phyloP scores from a whole-genome alignment of 495 filamentous ascomycete species.

The Pseudoneurospora amorphoporcata region DNA sequence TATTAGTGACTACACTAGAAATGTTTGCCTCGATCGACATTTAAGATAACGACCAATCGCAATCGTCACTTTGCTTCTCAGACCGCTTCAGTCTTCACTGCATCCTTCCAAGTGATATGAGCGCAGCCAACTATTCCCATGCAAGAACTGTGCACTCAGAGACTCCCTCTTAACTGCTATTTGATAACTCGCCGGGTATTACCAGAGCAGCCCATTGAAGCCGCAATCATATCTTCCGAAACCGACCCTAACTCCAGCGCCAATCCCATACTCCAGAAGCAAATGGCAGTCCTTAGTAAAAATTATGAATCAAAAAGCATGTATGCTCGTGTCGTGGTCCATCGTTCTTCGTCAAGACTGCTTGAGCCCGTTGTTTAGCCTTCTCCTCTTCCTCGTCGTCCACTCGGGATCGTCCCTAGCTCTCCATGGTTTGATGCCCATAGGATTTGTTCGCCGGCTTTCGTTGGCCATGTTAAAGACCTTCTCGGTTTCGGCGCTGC shows the following conservation, averaged over 20 bases:
- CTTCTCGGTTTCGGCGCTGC: conserved; percentile 28
- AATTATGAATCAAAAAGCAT: neutral
- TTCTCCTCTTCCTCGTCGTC: conserved; percentile 12
- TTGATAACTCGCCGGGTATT: neutral
- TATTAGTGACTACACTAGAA: neutral
- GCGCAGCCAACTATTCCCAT: neutral
- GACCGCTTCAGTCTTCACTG: neutral
- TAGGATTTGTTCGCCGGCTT: conserved; percentile 35
- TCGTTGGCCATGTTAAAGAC: conserved; percentile 30
- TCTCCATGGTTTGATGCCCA: conserved; percentile 41
- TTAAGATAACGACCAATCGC: neutral
- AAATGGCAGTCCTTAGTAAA: neutral
- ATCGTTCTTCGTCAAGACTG: neutral
- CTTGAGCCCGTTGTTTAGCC: neutral
- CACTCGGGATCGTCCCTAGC: conserved; percentile 40
- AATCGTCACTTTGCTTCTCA: neutral
- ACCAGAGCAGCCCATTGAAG: neutral
- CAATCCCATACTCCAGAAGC: neutral
- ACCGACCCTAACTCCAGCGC: neutral
- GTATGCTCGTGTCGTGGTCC: neutral
- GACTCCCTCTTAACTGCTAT: neutral
- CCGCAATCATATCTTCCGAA: neutral
- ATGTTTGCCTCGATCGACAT: neutral
- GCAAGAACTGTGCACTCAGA: neutral
- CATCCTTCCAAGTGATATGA: neutral